Evolutionary conservation across 495 filamentous ascomycete species (phyloP).

Genomic region (Neurospora sp.): DNA sequence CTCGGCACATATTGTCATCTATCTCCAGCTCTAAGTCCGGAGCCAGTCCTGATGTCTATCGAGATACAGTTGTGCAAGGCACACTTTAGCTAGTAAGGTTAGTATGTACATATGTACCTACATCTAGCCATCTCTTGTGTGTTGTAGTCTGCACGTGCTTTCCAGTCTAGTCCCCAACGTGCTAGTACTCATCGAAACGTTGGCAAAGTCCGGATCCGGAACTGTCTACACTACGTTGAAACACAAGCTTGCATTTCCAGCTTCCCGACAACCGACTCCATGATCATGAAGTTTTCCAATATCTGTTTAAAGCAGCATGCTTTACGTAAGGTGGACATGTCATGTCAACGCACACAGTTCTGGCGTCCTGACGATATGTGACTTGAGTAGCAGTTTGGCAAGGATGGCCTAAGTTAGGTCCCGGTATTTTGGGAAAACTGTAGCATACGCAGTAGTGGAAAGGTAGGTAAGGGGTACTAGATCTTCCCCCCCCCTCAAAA

Average conservation of each 20-base stretch:
- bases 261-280: not conserved
- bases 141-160: not conserved
- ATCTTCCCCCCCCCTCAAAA: not conserved
- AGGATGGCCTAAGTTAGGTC: not conserved
- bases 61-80: not conserved
- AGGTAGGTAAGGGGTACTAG: not conserved
- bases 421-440: not conserved
- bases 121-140: not conserved
- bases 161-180: not conserved
- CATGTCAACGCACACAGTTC: not conserved
- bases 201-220: not conserved
- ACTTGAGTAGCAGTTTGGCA: not conserved
- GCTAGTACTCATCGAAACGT: not conserved
- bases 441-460: not conserved
- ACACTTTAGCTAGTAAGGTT: not conserved
- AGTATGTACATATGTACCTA: not conserved
- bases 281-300: not conserved
- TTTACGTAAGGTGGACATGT: not conserved
- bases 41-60: not conserved
- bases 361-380: not conserved
- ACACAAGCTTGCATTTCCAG: not conserved
- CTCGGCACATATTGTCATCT: not conserved
- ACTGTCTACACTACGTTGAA: not conserved
- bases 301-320: not conserved
- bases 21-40: not conserved